Evolutionary conservation across 352 stramenopile species (phyloP), one percentile per base, ranked within the genome.

Genomic region (Pythium apleroticum): DNA sequence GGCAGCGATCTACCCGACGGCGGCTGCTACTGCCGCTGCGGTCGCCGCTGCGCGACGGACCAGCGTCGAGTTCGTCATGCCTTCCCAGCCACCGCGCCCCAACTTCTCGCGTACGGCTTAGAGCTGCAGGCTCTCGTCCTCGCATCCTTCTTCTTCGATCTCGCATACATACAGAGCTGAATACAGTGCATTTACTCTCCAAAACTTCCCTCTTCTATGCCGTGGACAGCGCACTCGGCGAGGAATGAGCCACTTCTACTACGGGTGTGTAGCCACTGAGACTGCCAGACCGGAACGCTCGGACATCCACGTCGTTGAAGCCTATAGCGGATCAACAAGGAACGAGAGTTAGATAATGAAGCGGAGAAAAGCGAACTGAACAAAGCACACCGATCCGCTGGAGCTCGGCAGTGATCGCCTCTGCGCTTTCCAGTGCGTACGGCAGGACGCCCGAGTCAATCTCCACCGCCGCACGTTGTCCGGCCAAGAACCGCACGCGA

Each of bases 401-500:
- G 12, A 70, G 57, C 28, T 60, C 50, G 4, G 33, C 9, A 6
- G 15, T 46, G 17, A 70, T 65, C 10, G 17, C 15, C 2, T 50
- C 39, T 10, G 17, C 9, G 6, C 39, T 50, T 14, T 37, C 22
- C 4, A 63, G 15, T 8, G 66, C 61, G 11, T 30, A 28, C 1
- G 46, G 49, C 1, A 72, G 31, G 0, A 52, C 4, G 12, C 2
- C 14, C 10, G 20, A 27, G 22, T 65, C 60, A 28, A 66, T 27
- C 71, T 86, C 86, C 41, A 95, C 72, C 11, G 79, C 86, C 35
- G 86, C 86, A 37, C 81, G 82, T 45, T 92, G 91, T 12, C 80
- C 74, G 17, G 79, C 67, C 14, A 95, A 73, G 58, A 93, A 93
- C 12, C 86, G 82, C 37, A 95, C 86, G 15, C 86, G 84, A 69